Evolutionary conservation across 352 stramenopile genomes (phyloP), one percentile per base, ranked within the genome.

Genomic region (Elongisporangium senticosum): DNA sequence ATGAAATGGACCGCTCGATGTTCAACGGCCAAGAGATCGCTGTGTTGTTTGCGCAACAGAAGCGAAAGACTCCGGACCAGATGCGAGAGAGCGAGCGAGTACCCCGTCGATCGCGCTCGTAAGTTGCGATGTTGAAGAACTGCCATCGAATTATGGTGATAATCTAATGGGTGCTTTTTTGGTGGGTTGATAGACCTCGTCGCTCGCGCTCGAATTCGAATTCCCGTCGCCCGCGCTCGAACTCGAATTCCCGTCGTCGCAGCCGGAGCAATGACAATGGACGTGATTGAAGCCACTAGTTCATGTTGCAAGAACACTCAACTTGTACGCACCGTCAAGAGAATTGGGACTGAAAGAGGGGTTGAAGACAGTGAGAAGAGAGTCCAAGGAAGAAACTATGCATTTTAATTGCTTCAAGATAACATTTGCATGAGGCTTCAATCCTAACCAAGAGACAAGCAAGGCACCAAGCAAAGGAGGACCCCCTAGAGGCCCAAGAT

Each of bases 31-130:
- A 70, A n/a, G 83, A 92, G 69, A 87, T 92, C 49, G 79, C 77
- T 5, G 83, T 92, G 53, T 64, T 92, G 8, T 92, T 92, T 60
- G 83, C 83, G 7, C 80, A 92, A 63, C 77, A 92, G 58, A 68
- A 77, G 20, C 78, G 83, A 58, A 92, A 92, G 72, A 92, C 77
- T 48, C 83, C 83, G 2, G 74, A 86, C 1, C 69, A 92, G 56
- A 92, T 92, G 83, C 79, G 83, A 33, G 58, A 65, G 24, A 55
- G 52, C 21, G 33, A 43, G 13, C 33, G 11, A 43, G 33, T 6
- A 17, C 33, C 33, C 11, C 33, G 33, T 43, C 33, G 33, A 15
- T 43, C 33, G 33, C 33, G 33, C 33, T 43, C 33, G 33, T 43
- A 43, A 15, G 33, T 43, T 43, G 33, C 11, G 4, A 43, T 17